Base-by-base conservation (phyloP, 805 yeast genomes). In the Saccharomyces mikatae region DNA sequence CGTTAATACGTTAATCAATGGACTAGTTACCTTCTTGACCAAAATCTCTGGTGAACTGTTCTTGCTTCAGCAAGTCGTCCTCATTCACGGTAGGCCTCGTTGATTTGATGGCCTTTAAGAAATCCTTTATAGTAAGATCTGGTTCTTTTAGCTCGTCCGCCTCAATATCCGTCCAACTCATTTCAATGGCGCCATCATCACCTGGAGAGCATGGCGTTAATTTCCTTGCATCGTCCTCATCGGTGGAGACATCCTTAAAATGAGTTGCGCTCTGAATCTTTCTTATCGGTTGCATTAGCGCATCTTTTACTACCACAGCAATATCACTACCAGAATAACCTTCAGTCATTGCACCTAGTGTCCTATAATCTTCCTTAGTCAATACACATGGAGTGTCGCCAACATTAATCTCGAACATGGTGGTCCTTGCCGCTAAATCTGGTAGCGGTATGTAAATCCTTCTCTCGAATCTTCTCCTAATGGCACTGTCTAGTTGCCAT, bases 241-340 rank as follows among this genome's bases (percentile, higher is more conserved):
- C 75, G 11, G 44, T 36, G 2, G 73, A 78, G 6, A 77, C 75
- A 56, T 79, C 76, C 67, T 86, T 87, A 76, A 94, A 94, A 75
- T 94, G 99, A 0, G 99, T 94, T 0, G 99, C 97, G 65, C 82
- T 85, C 71, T 92, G 98, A 58, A 94, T 89, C 68, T 89, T 90
- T 63, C 99, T 80, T 56, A 94, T 89, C 1, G 99, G 99, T 71
- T 92, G 95, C 99, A 94, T 94, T 61, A 94, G 76, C 0, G 98
- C 98, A 71, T 94, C 99, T 63, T 96, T 83, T 3, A 94, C 99
- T 10, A 90, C 96, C 32, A 94, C 97, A 0, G 97, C 92, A 46
- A 94, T 81, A 78, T 94, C 99, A 68, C 92, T 96, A 52, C 99
- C 99, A 1, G 97, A 89, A 71, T 94, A 92, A 9, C 99, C 99